Conservation (phyloP, 441 rosid genomes). For the Populus hybrid region DNA sequence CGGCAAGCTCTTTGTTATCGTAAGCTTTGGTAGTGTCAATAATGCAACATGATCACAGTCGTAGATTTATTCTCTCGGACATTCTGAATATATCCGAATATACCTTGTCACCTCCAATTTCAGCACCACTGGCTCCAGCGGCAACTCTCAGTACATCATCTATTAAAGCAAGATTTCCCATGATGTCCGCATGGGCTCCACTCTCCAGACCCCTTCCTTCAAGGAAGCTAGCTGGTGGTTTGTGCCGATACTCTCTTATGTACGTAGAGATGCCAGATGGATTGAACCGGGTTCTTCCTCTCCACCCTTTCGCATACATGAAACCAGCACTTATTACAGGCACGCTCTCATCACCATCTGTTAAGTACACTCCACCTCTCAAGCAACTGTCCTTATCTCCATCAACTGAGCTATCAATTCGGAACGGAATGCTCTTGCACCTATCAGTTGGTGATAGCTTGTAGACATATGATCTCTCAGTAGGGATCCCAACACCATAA, state of each 20-base stretch:
- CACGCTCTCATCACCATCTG: slow-evolving; percentile 59
- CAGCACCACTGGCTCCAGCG: slow-evolving; percentile 49
- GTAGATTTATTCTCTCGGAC: slow-evolving; percentile 43
- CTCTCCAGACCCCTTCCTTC: slow-evolving; percentile 57
- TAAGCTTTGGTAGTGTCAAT: not conserved
- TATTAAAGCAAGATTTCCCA: slow-evolving; percentile 61
- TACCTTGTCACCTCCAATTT: slow-evolving; percentile 55
- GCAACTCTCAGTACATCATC: slow-evolving; percentile 60
- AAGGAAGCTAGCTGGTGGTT: slow-evolving; percentile 41
- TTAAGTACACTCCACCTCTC: slow-evolving; percentile 46
- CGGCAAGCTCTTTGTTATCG: not conserved
- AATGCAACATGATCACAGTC: slow-evolving; percentile 24
- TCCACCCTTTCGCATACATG: slow-evolving; percentile 78
- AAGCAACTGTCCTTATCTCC: slow-evolving; percentile 40
- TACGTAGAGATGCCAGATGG: slow-evolving; percentile 45
- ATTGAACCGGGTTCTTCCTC: slow-evolving; percentile 66
- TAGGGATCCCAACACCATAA: slow-evolving; percentile 69
- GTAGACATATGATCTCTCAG: slow-evolving; percentile 63
- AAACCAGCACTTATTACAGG: slow-evolving; percentile 62
- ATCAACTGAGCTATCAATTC: slow-evolving; percentile 42
- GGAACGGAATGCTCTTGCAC: slow-evolving; percentile 55
- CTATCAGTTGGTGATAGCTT: slow-evolving; percentile 34
- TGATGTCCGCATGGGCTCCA: slow-evolving; percentile 60
- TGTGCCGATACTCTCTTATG: slow-evolving; percentile 52
- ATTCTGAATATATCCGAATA: slow-evolving; percentile 46